Evolutionary conservation across 257 asterid species (phyloP).

Genomic region (Ilex aquifolium): DNA sequence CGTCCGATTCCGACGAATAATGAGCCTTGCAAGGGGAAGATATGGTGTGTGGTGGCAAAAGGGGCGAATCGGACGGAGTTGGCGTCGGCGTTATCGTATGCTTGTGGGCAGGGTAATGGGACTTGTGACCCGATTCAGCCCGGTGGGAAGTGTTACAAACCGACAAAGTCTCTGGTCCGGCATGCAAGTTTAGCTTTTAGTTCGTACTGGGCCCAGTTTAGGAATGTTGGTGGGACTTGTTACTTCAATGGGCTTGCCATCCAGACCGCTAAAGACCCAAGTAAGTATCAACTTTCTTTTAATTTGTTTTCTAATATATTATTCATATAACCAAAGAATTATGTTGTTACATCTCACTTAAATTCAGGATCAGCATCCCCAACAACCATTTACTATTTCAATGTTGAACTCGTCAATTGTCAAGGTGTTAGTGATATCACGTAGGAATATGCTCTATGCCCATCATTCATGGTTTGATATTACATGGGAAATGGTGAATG

Average conservation of each 20-base stretch:
- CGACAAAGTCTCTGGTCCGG: constrained; percentile 29
- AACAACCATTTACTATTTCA: no score
- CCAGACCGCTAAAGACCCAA: constrained; percentile 63
- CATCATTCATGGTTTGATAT: no score
- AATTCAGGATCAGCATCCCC: no score
- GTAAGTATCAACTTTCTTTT: constrained; percentile 29
- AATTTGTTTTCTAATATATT: no score
- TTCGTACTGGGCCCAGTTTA: constrained; percentile 77
- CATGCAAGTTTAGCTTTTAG: constrained; percentile 87
- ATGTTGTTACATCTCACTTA: no score
- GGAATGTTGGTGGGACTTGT: constrained; percentile 63
- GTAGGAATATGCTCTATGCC: no score
- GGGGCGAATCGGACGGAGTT: constrained; percentile 45
- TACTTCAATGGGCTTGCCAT: constrained; percentile 57
- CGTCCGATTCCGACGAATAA: constrained; percentile 53
- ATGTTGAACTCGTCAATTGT: no score
- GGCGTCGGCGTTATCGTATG: constrained; percentile 51
- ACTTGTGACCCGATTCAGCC: constrained; percentile 73
- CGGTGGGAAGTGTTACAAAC: constrained; percentile 52
- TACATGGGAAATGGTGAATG: no score
- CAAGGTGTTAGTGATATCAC: no score
- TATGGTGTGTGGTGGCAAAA: constrained; percentile 70
- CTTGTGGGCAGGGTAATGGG: constrained; percentile 71
- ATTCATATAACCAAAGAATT: no score
- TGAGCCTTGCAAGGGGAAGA: constrained; percentile 36